A percentile compares a stretch with the other conserved stretches of the same genome.
phyloP scores from a whole-genome alignment of 2,329 filamentous ascomycete species.

The Monosporascus sp. region DNA sequence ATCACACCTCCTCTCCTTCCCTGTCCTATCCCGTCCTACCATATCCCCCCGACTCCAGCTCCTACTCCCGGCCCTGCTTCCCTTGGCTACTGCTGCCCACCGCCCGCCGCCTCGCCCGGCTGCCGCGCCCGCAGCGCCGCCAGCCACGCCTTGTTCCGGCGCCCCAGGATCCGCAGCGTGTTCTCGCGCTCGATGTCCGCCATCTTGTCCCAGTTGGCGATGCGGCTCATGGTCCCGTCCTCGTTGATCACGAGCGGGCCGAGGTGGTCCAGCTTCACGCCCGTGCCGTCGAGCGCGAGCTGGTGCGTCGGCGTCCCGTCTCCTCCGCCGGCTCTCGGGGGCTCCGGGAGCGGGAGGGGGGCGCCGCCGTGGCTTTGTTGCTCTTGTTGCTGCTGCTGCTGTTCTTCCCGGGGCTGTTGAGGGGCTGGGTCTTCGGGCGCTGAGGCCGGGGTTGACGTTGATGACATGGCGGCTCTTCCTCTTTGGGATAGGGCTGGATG shows the following conservation, averaged over 20 bases:
- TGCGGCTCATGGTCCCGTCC: constrained; percentile 66
- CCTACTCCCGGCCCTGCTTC: constrained; percentile 4
- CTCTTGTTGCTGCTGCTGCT: background rate
- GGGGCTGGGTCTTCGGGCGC: background rate
- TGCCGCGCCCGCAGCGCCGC: constrained; percentile 44
- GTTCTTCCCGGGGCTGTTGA: background rate
- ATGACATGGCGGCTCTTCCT: background rate
- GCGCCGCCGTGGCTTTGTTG: constrained; percentile 1
- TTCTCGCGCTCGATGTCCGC: constrained; percentile 60
- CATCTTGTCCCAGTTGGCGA: constrained; percentile 71
- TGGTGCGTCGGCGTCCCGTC: background rate
- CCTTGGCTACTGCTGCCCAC: constrained; percentile 2
- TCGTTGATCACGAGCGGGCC: constrained; percentile 70
- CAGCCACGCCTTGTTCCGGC: constrained; percentile 61
- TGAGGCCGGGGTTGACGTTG: background rate
- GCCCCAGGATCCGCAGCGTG: constrained; percentile 61
- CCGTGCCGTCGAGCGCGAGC: constrained; percentile 31
- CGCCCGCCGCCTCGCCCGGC: constrained; percentile 17
- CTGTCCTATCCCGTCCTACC: background rate
- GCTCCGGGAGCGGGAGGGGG: constrained; percentile 17
- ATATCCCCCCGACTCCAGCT: background rate
- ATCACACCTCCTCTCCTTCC: no score
- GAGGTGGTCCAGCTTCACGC: constrained; percentile 59
- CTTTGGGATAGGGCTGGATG: background rate
- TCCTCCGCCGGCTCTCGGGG: constrained; percentile 6